Base-by-base conservation (phyloP, 1,139 yeast species). In the Debaryomyces sp. region DNA sequence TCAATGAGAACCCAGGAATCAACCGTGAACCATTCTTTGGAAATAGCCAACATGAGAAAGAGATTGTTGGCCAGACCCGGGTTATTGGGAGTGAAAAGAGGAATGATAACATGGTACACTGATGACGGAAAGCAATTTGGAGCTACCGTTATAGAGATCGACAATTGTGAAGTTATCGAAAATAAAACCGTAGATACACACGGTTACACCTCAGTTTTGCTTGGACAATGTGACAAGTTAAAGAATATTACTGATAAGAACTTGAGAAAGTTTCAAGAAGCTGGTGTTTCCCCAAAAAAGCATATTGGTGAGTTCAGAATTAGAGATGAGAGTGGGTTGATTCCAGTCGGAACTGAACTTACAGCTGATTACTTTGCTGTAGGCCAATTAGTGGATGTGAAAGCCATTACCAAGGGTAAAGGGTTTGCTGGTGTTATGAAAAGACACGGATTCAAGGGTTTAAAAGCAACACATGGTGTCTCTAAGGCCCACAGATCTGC, bases 371-470 rank as follows among this genome's bases (percentile, higher is more conserved):
- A 87, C 67, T 92, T 94, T 66, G 79, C 83, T 48, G 78, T 76
- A 17, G 99, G 98, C 23, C 96, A 90, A 66, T 79, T 75, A 53
- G 94, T 94, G 24, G 99, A 94, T 64, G 74, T 89, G 45, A 79
- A 84, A 61, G 87, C 92, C 12, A 77, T 80, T 18, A 78, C 95
- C 43, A 94, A 91, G 68, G 99, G 99, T 72, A 94, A 95, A 71
- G 99, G 99, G 13, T 90, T 90, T 67, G 91, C 94, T 18, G 99
- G 99, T 82, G 99, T 94, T 18, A 94, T 94, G 97, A 94, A 94
- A 68, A 84, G 97, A 72, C 88, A 88, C 77, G 89, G 90, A n/a
- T 94, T 94, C 72, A 76, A 75, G 46, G 99, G 99, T 77, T 82
- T 89, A 67, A 81, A 83, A 44, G 98, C 98, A 6, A 79, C 97